Percentiles rank a stretch among this genome's conserved stretches.
phyloP scores from a whole-genome alignment of 192 early-diverging fungal species.

The Umbelopsis vinacea region DNA sequence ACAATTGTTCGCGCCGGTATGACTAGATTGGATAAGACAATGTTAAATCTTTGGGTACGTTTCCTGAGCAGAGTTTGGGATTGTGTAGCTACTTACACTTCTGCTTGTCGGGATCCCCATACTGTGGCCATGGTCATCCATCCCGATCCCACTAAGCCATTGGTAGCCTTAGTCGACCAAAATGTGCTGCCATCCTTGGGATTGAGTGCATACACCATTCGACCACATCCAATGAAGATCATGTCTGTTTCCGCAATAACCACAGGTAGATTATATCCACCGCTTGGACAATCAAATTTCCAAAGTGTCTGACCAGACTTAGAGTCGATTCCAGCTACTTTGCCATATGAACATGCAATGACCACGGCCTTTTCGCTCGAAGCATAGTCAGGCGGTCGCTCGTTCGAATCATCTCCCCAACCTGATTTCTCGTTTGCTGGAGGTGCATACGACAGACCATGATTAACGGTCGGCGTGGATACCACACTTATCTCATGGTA shows the following conservation, averaged over 20 bases:
- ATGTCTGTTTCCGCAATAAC: conserved; percentile 4
- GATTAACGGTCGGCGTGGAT: conserved; percentile 20
- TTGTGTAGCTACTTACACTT: not conserved
- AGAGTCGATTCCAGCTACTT: conserved; percentile 27
- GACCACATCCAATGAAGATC: conserved; percentile 18
- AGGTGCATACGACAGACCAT: not conserved
- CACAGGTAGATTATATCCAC: conserved; percentile 12
- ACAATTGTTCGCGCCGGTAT: not conserved
- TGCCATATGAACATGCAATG: conserved; percentile 26
- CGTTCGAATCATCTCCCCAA: not conserved
- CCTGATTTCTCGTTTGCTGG: conserved; percentile 9
- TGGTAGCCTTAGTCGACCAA: conserved; percentile 8
- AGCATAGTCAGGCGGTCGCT: conserved; percentile 3
- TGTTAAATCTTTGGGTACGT: not conserved
- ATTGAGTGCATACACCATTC: conserved; percentile 24
- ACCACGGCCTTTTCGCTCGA: not conserved
- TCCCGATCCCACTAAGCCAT: not conserved
- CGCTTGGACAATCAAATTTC: conserved; percentile 24
- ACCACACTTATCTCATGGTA: conserved; percentile 27
- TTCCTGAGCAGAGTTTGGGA: too few species aligned
- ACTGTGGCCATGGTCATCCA: conserved; percentile 28
- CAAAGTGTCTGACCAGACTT: conserved; percentile 7
- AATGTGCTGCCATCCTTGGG: conserved; percentile 1
- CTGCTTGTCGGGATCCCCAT: conserved; percentile 24
- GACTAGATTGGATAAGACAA: not conserved